Percentiles rank a stretch among this genome's conserved stretches.
phyloP scores from a whole-genome alignment of 495 filamentous ascomycete species.

The Penicillium goetzii region DNA sequence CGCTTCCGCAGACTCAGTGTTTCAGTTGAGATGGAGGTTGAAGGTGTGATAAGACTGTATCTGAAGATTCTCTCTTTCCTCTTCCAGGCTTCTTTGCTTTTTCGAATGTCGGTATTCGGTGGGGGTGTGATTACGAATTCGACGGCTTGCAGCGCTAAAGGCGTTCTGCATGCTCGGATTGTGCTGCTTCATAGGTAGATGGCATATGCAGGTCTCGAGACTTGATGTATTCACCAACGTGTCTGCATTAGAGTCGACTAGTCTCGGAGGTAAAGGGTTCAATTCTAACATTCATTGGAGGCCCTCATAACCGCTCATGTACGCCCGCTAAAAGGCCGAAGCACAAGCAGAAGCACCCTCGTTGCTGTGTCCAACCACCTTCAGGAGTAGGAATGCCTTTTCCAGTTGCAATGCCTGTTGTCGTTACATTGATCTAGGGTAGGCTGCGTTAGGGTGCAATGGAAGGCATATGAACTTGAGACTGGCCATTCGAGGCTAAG shows the following conservation, averaged over 20 bases:
- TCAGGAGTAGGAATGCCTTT: neutral
- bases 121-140: neutral
- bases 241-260: neutral
- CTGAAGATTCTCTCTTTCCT: neutral
- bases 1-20: neutral
- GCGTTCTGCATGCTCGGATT: neutral
- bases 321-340: neutral
- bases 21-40: neutral
- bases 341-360: neutral
- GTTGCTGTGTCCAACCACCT: neutral
- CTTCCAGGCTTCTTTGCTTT: neutral
- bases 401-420: neutral
- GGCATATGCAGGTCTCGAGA: neutral
- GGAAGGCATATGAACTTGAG: neutral
- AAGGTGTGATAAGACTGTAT: neutral
- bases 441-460: neutral
- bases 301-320: neutral
- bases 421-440: neutral
- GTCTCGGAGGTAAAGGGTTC: neutral
- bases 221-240: neutral
- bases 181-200: neutral
- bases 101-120: neutral
- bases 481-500: neutral
- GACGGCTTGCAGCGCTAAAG: neutral
- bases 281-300: neutral